A percentile compares a stretch with the other conserved stretches of the same genome.
Evolutionary conservation across 331 rosid genomes (phyloP).

Genomic region (Quercus tomentella): DNA sequence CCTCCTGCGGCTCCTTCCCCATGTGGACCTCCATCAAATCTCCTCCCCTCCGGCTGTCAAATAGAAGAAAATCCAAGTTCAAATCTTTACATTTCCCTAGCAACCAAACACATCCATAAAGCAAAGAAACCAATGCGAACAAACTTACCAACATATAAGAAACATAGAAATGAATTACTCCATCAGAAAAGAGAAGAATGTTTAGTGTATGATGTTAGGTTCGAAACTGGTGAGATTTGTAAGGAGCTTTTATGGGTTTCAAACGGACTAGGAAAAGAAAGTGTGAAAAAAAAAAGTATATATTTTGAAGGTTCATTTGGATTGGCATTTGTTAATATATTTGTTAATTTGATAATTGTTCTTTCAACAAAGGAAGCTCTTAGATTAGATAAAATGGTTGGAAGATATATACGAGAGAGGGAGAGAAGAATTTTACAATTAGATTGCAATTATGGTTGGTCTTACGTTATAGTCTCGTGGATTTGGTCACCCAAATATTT

Average conservation of each 20-base stretch:
- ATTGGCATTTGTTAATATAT: conserved; percentile 11
- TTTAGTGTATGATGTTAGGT: conserved; percentile 16
- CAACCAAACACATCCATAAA: too few relatives aligned
- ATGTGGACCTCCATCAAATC: too few relatives aligned
- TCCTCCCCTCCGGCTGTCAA: too few relatives aligned
- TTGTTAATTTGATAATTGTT: conserved; percentile 4
- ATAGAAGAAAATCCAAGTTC: too few relatives aligned
- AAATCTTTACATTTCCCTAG: too few relatives aligned
- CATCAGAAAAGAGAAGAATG: too few relatives aligned
- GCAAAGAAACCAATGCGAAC: too few relatives aligned
- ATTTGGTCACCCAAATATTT: neutral
- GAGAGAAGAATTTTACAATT: conserved; percentile 15
- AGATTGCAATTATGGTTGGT: conserved; percentile 44
- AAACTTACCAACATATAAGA: too few relatives aligned
- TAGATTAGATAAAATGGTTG: conserved; percentile 27
- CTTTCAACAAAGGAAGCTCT: conserved; percentile 51
- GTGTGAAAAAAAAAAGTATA: neutral
- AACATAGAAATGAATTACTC: too few relatives aligned
- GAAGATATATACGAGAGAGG: conserved; percentile 9
- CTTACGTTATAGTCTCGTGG: conserved; percentile 27
- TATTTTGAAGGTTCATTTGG: conserved; percentile 32
- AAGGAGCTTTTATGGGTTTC: conserved; percentile 31
- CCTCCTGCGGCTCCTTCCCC: too few relatives aligned
- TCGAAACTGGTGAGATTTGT: conserved; percentile 46
- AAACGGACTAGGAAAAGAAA: conserved; percentile 25